Conservation (phyloP, 768 basidiomycete species). For the Suillus hirtellus region DNA sequence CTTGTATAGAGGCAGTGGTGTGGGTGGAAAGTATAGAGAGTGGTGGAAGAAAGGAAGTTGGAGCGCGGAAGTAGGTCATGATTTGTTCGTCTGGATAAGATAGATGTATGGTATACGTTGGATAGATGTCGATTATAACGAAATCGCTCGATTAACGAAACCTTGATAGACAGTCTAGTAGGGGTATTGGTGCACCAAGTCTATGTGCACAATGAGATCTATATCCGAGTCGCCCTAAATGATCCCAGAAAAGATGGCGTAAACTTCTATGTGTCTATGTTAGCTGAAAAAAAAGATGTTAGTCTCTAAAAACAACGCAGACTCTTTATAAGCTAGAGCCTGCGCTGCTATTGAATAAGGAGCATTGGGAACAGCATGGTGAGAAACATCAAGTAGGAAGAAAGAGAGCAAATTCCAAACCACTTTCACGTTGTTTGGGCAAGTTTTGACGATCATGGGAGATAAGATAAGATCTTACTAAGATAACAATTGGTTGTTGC, state of each 20-base stretch:
- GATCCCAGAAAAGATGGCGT: slow-evolving; percentile 6
- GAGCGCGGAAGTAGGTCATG: slow-evolving; percentile 31
- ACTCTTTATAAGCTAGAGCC: slow-evolving; percentile 32
- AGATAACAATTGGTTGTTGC: background rate
- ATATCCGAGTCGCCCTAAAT: slow-evolving; percentile 3
- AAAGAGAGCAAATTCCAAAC: background rate
- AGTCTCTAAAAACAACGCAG: slow-evolving; percentile 20
- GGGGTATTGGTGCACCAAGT: slow-evolving; percentile 5
- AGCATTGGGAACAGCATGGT: slow-evolving; percentile 41
- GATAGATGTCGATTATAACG: slow-evolving; percentile 7
- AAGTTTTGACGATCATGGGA: slow-evolving; percentile 11
- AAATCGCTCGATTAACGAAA: background rate
- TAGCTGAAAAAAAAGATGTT: slow-evolving; percentile 1
- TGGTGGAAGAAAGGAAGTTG: slow-evolving; percentile 57
- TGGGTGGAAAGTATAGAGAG: slow-evolving; percentile 44
- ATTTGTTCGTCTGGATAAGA: background rate
- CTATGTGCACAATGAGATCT: slow-evolving; percentile 18
- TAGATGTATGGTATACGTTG: slow-evolving; percentile 17
- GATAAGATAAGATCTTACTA: slow-evolving; percentile 24
- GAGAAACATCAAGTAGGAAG: slow-evolving; percentile 8
- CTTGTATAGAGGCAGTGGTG: slow-evolving; percentile 38
- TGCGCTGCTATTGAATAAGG: slow-evolving; percentile 53
- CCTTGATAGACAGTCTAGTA: slow-evolving; percentile 10
- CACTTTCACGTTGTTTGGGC: background rate
- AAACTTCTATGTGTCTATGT: slow-evolving; percentile 10